These are phyloP conservation scores for Astragalus membranaceus DNA, from an alignment of 306 rosid genomes.

Conservation along the genomic window DNA sequence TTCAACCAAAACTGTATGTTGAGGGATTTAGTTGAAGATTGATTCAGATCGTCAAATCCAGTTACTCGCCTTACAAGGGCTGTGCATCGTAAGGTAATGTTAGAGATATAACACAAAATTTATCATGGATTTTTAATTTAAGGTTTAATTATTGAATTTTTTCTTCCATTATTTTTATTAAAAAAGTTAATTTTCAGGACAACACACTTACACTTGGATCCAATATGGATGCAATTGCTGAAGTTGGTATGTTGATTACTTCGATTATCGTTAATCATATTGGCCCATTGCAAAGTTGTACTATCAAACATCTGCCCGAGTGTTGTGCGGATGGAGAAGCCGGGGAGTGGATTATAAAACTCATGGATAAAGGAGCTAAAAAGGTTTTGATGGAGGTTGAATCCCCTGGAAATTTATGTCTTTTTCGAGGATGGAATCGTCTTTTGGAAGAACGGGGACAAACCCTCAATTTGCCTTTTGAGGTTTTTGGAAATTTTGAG, in stretches of 20 bases:
- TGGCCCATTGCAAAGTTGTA: neutral
- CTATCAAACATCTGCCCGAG: neutral
- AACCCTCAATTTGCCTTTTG: neutral
- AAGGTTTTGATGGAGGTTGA: neutral
- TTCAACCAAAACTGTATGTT: neutral
- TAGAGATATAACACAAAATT: neutral
- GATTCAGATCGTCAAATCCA: neutral
- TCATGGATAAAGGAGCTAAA: neutral
- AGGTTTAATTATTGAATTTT: too few relatives aligned
- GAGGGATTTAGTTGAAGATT: neutral
- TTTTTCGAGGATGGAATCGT: too few relatives aligned
- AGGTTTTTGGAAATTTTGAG: neutral
- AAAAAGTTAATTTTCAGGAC: too few relatives aligned
- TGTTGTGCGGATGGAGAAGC: neutral
- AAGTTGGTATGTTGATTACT: neutral
- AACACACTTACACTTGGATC: neutral
- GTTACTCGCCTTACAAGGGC: neutral
- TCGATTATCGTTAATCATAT: neutral
- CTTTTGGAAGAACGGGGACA: neutral
- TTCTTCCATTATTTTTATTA: too few relatives aligned
- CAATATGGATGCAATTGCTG: neutral
- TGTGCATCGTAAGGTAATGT: neutral
- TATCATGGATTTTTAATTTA: too few relatives aligned
- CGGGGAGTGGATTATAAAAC: neutral
- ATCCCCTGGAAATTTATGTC: neutral